Percentiles rank a stretch among this genome's conserved stretches.
These are phyloP conservation scores for Fraxinus velutina DNA, from an alignment of 305 asterid genomes.

Conservation along the genomic window DNA sequence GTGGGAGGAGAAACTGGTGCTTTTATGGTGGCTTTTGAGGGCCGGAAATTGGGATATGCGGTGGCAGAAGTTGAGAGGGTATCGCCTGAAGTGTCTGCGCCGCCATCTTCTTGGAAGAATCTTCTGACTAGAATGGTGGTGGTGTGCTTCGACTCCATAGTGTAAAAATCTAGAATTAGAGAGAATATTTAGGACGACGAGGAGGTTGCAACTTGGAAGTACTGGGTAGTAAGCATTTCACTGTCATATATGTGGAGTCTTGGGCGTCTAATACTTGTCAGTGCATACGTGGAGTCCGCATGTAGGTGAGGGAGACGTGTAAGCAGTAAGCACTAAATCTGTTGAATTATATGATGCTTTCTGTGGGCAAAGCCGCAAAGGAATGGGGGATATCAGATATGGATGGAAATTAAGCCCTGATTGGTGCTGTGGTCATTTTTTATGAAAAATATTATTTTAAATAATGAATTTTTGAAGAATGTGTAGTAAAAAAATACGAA, in stretches of 20 bases:
- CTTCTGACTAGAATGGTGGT: constrained; percentile 6
- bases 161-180: not conserved
- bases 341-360: not conserved
- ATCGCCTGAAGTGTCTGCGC: not conserved
- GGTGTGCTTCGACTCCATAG: not conserved
- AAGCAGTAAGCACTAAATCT: not conserved
- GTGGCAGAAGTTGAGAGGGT: not conserved
- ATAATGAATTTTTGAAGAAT: too few species aligned
- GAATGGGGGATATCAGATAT: too few species aligned
- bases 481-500: too few species aligned
- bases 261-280: not conserved
- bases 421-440: too few species aligned
- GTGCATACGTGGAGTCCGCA: not conserved
- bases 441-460: too few species aligned
- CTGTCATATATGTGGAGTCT: not conserved
- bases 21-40: constrained; percentile 1
- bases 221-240: too few species aligned
- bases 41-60: constrained; percentile 8
- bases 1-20: not conserved
- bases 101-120: not conserved
- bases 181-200: not conserved
- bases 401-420: too few species aligned
- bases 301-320: not conserved
- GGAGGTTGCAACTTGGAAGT: not conserved
- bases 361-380: not conserved